Percentiles rank a stretch among this genome's conserved stretches.
phyloP scores from a whole-genome alignment of 2,329 filamentous ascomycete species.

The Rhinocladiella similis region DNA sequence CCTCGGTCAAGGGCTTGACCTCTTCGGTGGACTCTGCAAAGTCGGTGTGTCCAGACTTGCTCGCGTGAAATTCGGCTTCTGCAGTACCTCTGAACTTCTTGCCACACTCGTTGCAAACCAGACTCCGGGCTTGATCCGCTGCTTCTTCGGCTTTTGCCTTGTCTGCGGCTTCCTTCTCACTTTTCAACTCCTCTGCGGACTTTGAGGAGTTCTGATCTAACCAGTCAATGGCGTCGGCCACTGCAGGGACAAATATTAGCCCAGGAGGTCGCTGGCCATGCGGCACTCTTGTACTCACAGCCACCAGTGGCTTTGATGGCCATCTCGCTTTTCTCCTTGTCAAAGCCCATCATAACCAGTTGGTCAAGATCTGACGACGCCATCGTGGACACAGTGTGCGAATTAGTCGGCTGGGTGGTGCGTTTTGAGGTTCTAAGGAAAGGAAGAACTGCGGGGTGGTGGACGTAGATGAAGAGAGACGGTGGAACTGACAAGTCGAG shows the following conservation, averaged over 20 bases:
- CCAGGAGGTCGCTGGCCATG: neutral
- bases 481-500: neutral
- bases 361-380: conserved; percentile 56
- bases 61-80: conserved; percentile 85
- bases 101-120: conserved; percentile 92
- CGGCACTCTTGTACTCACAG: conserved; percentile 53
- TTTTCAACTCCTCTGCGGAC: conserved; percentile 75
- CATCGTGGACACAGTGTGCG: conserved; percentile 11
- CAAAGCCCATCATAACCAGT: conserved; percentile 73
- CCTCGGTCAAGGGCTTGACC: conserved; percentile 84
- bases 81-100: conserved; percentile 83
- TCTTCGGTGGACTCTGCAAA: conserved; percentile 94
- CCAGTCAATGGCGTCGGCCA: conserved; percentile 91
- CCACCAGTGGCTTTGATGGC: conserved; percentile 82
- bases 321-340: conserved; percentile 75
- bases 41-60: conserved; percentile 86
- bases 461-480: neutral
- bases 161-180: conserved; percentile 53
- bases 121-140: conserved; percentile 72
- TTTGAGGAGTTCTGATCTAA: conserved; percentile 90
- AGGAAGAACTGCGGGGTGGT: neutral
- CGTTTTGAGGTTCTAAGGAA: neutral
- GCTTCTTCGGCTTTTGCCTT: conserved; percentile 67
- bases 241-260: conserved; percentile 43
- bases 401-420: neutral